Evolutionary conservation across 2,329 filamentous ascomycete species (phyloP).

Genomic region (Phaeosphaeria sp.): DNA sequence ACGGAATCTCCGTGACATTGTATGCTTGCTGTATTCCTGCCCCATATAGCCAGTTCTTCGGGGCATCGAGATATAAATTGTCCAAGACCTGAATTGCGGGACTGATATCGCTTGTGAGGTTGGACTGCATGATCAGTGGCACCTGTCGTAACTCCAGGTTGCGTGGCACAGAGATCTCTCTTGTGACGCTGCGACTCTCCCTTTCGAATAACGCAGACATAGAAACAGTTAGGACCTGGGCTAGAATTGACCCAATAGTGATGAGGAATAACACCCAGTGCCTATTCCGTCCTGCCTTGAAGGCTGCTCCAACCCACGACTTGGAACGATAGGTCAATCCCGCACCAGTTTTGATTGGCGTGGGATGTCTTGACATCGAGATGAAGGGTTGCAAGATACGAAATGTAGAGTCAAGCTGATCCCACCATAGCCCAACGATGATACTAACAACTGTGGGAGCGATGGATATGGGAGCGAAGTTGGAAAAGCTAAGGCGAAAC

Average conservation of each 20-base stretch:
- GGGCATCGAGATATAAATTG: conserved; percentile 7
- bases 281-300: conserved; percentile 10
- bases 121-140: conserved; percentile 8
- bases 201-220: conserved; percentile 29
- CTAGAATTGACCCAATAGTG: not conserved
- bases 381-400: conserved; percentile 29
- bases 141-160: conserved; percentile 13
- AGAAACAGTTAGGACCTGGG: conserved; percentile 17
- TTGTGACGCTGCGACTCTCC: conserved; percentile 5
- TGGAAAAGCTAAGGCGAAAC: conserved; percentile 15
- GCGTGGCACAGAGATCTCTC: conserved; percentile 1
- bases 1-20: conserved; percentile 2
- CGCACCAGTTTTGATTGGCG: conserved; percentile 10
- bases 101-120: not conserved
- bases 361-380: conserved; percentile 18
- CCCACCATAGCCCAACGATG: conserved; percentile 27
- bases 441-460: conserved; percentile 27
- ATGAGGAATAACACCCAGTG: conserved; percentile 5
- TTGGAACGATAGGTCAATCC: conserved; percentile 24
- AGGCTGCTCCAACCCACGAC: conserved; percentile 22
- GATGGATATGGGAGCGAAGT: conserved; percentile 28
- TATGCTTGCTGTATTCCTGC: conserved; percentile 7
- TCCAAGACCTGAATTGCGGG: not conserved
- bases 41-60: conserved; percentile 12
- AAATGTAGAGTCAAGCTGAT: conserved; percentile 23